Percentiles rank a stretch among this genome's conserved stretches.
These are phyloP conservation scores for Fistulinella prunicolor DNA, from an alignment of 768 basidiomycete genomes.

Conservation along the genomic window DNA sequence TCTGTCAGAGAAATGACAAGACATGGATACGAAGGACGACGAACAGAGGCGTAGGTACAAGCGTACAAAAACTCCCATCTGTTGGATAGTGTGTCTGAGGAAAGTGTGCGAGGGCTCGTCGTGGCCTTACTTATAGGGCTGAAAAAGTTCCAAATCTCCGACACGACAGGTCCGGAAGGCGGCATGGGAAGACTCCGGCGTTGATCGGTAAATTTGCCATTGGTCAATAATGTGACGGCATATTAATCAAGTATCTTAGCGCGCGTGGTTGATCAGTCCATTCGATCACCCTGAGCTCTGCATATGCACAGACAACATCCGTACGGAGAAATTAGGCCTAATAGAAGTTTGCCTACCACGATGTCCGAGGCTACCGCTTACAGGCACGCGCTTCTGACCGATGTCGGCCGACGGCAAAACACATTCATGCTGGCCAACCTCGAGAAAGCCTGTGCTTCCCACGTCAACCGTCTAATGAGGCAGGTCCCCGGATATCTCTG, in stretches of 20 bases:
- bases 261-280: slow-evolving; percentile 5
- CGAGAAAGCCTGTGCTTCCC: too few relatives aligned
- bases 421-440: too few relatives aligned
- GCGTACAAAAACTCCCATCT: slow-evolving; percentile 33
- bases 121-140: slow-evolving; percentile 20
- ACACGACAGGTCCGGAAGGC: slow-evolving; percentile 21
- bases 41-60: slow-evolving; percentile 27
- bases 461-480: too few relatives aligned
- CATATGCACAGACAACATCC: too few relatives aligned
- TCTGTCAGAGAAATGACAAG: slow-evolving; percentile 7
- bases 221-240: slow-evolving; percentile 10
- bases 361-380: not conserved
- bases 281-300: too few relatives aligned
- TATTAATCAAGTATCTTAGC: not conserved
- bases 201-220: slow-evolving; percentile 21
- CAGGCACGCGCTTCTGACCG: not conserved
- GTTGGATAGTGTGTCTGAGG: slow-evolving; percentile 30
- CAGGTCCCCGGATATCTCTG: too few relatives aligned
- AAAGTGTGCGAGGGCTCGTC: not conserved
- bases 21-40: slow-evolving; percentile 7
- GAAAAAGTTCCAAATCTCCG: slow-evolving; percentile 24
- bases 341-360: not conserved
- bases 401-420: too few relatives aligned
- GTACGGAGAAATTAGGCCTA: too few relatives aligned
- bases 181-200: slow-evolving; percentile 4